These are phyloP conservation scores for Phytophthora rubi DNA, from an alignment of 352 stramenopile species.

Conservation along the genomic window DNA sequence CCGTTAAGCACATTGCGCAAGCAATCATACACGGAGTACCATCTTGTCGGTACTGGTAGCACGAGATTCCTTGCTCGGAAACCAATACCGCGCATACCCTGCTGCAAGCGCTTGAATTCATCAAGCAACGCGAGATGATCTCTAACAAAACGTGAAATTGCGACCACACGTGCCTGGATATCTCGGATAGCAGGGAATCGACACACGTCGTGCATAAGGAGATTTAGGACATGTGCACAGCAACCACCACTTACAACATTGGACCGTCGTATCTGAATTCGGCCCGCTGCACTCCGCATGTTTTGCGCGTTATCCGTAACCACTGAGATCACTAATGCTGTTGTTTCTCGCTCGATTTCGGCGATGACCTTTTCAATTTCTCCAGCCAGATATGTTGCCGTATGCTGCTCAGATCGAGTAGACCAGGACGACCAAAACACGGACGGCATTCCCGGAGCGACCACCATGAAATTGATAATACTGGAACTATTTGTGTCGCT, in stretches of 20 bases:
- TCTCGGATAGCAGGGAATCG: background rate
- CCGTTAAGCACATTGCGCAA: background rate
- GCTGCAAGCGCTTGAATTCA: slow-evolving; percentile 3
- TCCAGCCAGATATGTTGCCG: background rate
- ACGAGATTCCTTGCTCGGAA: background rate
- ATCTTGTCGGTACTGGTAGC: slow-evolving; percentile 1
- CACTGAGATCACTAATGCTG: background rate
- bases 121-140: slow-evolving; percentile 2
- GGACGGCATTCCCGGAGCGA: background rate
- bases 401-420: background rate
- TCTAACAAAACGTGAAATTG: background rate
- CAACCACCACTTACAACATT: slow-evolving; percentile 2
- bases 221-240: slow-evolving; percentile 4
- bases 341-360: background rate
- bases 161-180: background rate
- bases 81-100: background rate
- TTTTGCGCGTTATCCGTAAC: slow-evolving; percentile 1
- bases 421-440: slow-evolving; percentile 8
- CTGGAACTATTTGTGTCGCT: slow-evolving; percentile 5
- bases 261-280: background rate
- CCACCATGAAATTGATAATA: slow-evolving; percentile 11
- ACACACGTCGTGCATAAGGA: slow-evolving; percentile 1
- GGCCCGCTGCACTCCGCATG: slow-evolving; percentile 1
- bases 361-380: slow-evolving; percentile 8
- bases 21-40: slow-evolving; percentile 7